Percentiles rank a stretch among this genome's conserved stretches.
Evolutionary conservation across 495 filamentous ascomycete genomes (phyloP).

Genomic region (Evernia prunastri): DNA sequence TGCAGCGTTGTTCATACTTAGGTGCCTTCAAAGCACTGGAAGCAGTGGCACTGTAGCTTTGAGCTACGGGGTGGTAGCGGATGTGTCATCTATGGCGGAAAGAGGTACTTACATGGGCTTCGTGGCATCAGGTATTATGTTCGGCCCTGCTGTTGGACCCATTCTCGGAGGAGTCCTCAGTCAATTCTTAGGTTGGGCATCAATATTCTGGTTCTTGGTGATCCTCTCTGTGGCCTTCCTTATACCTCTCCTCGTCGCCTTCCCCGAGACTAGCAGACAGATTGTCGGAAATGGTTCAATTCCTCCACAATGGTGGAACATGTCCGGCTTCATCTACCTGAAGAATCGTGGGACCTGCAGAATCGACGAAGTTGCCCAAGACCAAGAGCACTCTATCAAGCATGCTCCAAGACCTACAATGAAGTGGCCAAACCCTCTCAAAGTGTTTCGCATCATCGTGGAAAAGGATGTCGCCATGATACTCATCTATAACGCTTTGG

Average conservation of each 20-base stretch:
- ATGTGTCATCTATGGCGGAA: slow-evolving; percentile 39
- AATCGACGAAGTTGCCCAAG: not conserved
- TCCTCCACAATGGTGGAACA: slow-evolving; percentile 35
- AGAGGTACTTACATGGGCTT: slow-evolving; percentile 43
- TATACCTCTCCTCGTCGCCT: slow-evolving; percentile 25
- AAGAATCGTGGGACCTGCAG: slow-evolving; percentile 28
- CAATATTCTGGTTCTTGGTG: slow-evolving; percentile 68
- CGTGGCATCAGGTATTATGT: slow-evolving; percentile 35
- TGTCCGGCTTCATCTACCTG: slow-evolving; percentile 23
- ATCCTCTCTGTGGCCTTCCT: slow-evolving; percentile 43
- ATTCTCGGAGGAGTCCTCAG: slow-evolving; percentile 59
- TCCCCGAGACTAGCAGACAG: slow-evolving; percentile 41
- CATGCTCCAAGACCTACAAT: not conserved
- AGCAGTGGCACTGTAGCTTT: slow-evolving; percentile 42
- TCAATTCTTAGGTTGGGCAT: slow-evolving; percentile 60
- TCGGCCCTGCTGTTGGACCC: slow-evolving; percentile 51
- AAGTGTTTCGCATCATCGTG: slow-evolving; percentile 31
- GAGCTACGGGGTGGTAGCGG: slow-evolving; percentile 36
- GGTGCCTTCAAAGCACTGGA: slow-evolving; percentile 44
- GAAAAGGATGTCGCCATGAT: slow-evolving; percentile 42
- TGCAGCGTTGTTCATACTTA: slow-evolving; percentile 42
- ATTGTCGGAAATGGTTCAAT: slow-evolving; percentile 46
- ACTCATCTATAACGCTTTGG: slow-evolving; percentile 37
- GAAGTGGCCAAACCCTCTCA: slow-evolving; percentile 17
- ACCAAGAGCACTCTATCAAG: not conserved